These are phyloP conservation scores for Penicillium thymicola DNA, from an alignment of 2,329 filamentous ascomycete species.

Conservation along the genomic window DNA sequence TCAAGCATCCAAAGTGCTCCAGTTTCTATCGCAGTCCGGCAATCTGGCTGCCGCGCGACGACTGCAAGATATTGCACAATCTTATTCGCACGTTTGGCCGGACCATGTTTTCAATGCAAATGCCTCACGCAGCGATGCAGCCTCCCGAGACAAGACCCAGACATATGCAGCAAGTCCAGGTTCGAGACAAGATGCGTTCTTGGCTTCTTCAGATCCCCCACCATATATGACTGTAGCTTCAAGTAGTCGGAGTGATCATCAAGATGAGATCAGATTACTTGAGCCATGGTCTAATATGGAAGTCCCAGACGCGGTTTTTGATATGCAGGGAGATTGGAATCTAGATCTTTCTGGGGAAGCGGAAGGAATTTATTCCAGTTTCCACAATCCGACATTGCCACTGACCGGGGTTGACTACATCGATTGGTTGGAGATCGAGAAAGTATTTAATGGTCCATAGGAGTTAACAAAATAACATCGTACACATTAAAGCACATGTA, in stretches of 20 bases:
- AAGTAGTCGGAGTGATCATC: not conserved
- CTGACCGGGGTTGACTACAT: conserved; percentile 22
- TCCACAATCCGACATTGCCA: conserved; percentile 18
- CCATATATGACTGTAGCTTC: not conserved
- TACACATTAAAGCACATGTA: not conserved
- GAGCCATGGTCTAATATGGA: conserved; percentile 12
- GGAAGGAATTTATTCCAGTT: conserved; percentile 23
- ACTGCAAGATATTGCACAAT: conserved; percentile 19
- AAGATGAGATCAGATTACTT: conserved; percentile 12
- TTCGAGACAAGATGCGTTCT: not conserved
- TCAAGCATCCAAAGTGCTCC: conserved; percentile 17
- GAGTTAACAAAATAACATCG: not conserved
- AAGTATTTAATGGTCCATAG: conserved; percentile 16
- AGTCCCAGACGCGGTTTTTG: conserved; percentile 8
- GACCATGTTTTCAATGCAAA: conserved; percentile 2
- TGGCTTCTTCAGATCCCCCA: not conserved
- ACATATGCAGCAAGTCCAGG: too few relatives aligned
- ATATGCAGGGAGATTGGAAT: conserved; percentile 16
- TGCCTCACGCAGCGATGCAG: not conserved
- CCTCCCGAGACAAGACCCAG: not conserved
- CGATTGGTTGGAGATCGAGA: conserved; percentile 25
- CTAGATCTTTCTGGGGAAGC: conserved; percentile 19
- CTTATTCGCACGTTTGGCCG: conserved; percentile 17
- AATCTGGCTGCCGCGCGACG: conserved; percentile 19
- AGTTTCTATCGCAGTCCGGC: conserved; percentile 14